Conservation (phyloP, 139 green algal genomes). For the Tetradesmus lagerheimii region DNA sequence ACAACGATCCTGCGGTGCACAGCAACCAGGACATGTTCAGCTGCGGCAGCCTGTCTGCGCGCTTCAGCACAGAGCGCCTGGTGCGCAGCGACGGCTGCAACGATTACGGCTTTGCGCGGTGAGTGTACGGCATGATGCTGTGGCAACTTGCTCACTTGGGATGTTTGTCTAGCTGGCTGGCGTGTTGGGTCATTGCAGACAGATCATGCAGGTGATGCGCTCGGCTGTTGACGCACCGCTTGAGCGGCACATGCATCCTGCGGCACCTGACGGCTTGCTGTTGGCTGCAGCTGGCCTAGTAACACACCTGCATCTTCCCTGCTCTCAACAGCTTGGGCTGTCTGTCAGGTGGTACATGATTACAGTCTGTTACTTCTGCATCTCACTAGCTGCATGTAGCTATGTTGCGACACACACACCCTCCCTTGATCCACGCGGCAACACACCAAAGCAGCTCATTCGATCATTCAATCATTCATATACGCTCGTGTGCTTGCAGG, state of each 20-base stretch:
- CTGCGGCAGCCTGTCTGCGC: slow-evolving; percentile 74
- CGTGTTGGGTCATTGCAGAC: too few species aligned
- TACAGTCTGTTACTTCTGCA: background rate
- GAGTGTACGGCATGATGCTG: background rate
- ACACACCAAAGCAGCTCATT: too few species aligned
- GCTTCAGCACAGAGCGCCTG: slow-evolving; percentile 62
- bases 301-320: background rate
- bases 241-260: background rate
- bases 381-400: too few species aligned
- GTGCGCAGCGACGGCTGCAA: slow-evolving; percentile 85
- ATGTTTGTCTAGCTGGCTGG: too few species aligned
- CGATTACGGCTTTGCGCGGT: slow-evolving; percentile 86
- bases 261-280: background rate
- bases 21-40: slow-evolving; percentile 84
- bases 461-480: too few species aligned
- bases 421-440: too few species aligned
- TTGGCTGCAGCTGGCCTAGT: background rate
- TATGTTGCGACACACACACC: too few species aligned
- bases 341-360: too few species aligned
- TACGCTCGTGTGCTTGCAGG: slow-evolving; percentile 52
- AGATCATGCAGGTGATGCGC: too few species aligned
- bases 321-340: background rate
- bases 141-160: too few species aligned
- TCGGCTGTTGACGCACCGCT: background rate
- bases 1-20: slow-evolving; percentile 68